Percentiles rank a stretch among this genome's conserved stretches.
Conservation (phyloP, 2,329 filamentous ascomycete species). For the Nothophoma quercina region DNA sequence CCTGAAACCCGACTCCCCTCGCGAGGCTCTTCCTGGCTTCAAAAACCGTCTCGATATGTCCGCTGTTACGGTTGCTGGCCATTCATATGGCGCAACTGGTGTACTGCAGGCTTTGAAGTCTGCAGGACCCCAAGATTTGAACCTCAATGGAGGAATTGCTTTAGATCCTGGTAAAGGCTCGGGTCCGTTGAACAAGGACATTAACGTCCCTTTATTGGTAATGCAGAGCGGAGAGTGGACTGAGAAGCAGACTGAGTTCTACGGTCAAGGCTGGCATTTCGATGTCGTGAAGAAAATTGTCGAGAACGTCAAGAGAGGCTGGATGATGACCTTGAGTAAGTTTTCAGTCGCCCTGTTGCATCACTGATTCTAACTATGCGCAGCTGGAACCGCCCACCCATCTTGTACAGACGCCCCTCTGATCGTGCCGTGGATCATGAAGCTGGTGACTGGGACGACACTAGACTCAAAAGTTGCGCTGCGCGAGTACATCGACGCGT, state of each 20-base stretch:
- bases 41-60: constrained; percentile 62
- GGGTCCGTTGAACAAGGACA: constrained; percentile 67
- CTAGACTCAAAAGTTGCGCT: constrained; percentile 66
- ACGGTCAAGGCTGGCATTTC: constrained; percentile 68
- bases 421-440: constrained; percentile 67
- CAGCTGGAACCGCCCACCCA: constrained; percentile 60
- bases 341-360: constrained; percentile 3
- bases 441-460: constrained; percentile 67
- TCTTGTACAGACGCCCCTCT: constrained; percentile 72
- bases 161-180: constrained; percentile 72
- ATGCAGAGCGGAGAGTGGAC: constrained; percentile 73
- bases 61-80: constrained; percentile 66
- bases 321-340: constrained; percentile 55
- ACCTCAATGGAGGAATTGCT: constrained; percentile 65
- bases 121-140: constrained; percentile 53
- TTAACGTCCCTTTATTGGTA: constrained; percentile 66
- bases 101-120: constrained; percentile 67
- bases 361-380: constrained; percentile 5
- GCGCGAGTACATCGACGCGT: constrained; percentile 66
- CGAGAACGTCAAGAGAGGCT: constrained; percentile 55
- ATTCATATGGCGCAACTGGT: constrained; percentile 72
- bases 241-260: constrained; percentile 63
- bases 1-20: constrained; percentile 58
- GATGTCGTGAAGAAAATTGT: constrained; percentile 67
- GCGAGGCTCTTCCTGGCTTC: constrained; percentile 58